These are phyloP conservation scores for Skeletonema costatum DNA, from an alignment of 108 stramenopile genomes.

Conservation along the genomic window DNA sequence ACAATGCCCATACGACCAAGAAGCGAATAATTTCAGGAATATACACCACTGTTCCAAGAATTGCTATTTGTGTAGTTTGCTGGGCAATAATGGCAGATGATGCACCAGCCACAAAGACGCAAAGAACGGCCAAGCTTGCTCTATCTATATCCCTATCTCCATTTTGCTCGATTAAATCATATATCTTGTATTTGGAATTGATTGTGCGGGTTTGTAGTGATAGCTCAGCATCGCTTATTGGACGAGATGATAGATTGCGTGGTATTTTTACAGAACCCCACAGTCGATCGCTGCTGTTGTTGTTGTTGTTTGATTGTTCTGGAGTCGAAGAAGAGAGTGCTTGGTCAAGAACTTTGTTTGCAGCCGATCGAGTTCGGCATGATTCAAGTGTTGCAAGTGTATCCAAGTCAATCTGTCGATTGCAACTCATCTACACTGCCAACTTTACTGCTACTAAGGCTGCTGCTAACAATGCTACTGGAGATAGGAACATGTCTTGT, in stretches of 20 bases:
- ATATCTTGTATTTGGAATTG: slow-evolving; percentile 76
- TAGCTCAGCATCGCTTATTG: slow-evolving; percentile 85
- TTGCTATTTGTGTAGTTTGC: slow-evolving; percentile 33
- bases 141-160: slow-evolving; percentile 85
- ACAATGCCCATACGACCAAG: slow-evolving; percentile 71
- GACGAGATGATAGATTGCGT: slow-evolving; percentile 57
- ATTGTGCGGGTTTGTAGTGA: slow-evolving; percentile 79
- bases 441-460: background rate
- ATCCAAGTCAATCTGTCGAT: slow-evolving; percentile 28
- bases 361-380: slow-evolving; percentile 57
- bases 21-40: slow-evolving; percentile 86
- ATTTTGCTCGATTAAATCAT: slow-evolving; percentile 80
- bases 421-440: no score
- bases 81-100: slow-evolving; percentile 65
- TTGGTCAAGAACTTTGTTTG: slow-evolving; percentile 47
- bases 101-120: slow-evolving; percentile 58
- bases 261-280: slow-evolving; percentile 70
- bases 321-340: slow-evolving; percentile 25
- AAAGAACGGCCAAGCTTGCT: slow-evolving; percentile 65
- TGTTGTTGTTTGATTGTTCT: slow-evolving; percentile 3
- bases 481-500: background rate
- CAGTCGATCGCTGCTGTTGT: slow-evolving; percentile 18
- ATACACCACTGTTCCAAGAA: slow-evolving; percentile 31
- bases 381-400: slow-evolving; percentile 40
- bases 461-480: background rate